phyloP scores from a whole-genome alignment of 345 rosid genomes.

The Populus simonii region DNA sequence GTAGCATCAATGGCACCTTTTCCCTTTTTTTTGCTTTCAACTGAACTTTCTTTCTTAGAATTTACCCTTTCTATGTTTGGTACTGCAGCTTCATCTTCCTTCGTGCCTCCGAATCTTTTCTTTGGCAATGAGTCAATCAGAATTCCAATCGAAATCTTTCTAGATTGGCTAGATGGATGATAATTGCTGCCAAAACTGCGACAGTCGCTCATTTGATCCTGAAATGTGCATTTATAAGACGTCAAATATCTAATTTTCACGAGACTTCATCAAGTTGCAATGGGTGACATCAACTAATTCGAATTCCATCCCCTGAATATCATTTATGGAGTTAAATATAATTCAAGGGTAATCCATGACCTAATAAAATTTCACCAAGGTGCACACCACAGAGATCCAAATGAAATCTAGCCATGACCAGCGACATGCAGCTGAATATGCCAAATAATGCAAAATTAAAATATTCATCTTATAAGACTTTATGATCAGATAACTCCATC shows the following conservation, averaged over 20 bases:
- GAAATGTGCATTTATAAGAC: constrained; percentile 15
- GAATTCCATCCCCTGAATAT: background rate
- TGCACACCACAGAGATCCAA: background rate
- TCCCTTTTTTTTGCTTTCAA: constrained; percentile 31
- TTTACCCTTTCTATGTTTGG: constrained; percentile 34
- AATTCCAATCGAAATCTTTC: constrained; percentile 86
- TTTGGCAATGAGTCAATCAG: constrained; percentile 44
- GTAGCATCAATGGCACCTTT: constrained; percentile 27
- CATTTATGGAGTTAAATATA: background rate
- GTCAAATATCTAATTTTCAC: constrained; percentile 8
- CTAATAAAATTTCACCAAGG: background rate
- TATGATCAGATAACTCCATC: background rate
- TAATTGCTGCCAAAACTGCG: constrained; percentile 58
- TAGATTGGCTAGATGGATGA: constrained; percentile 61
- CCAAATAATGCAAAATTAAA: background rate
- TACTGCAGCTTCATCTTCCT: constrained; percentile 27
- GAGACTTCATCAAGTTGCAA: background rate
- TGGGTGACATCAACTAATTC: background rate
- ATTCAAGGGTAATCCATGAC: constrained; percentile 7
- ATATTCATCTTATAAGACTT: background rate
- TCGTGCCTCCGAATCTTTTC: constrained; percentile 34
- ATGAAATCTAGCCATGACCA: background rate
- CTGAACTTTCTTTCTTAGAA: constrained; percentile 22
- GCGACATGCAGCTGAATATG: background rate
- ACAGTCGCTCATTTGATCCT: constrained; percentile 52